Evolutionary conservation across 2,329 filamentous ascomycete species (phyloP), one percentile per base, ranked within the genome.

Genomic region (Aquanectria penicillioides): DNA sequence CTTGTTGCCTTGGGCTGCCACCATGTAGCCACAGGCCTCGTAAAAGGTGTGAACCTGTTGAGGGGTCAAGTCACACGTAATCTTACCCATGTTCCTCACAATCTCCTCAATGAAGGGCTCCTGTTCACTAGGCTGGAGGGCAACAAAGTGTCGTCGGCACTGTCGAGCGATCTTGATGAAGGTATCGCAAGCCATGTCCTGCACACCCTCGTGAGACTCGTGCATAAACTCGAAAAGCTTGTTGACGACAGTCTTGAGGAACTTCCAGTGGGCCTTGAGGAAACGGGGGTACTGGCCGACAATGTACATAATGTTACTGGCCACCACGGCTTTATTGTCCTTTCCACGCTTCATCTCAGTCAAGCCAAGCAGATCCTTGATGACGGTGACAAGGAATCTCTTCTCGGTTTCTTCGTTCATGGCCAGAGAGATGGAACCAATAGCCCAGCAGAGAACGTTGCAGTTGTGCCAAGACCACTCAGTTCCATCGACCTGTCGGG

Each of bases 211-310:
- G 72, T 99, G 95, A 1, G 95, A 98, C 78, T 99, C 95, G 76
- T 99, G 95, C 95, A 99, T 99, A 74, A 99, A 99, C 80, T 99
- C 95, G 72, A 99, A 99, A 5, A 99, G 86, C 82, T 99, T 99
- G 81, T 99, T 99, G 72, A 99, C 95, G 15, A 99, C 95, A 3
- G 95, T 99, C 87, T 99, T 99, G 55, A 99, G 83, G 80, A 99
- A 99, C 77, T 99, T 99, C 95, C 95, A 99, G 77, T 99, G 95
- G 2, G 95, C 95, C 81, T 99, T 99, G 70, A 99, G 81, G 81
- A 99, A 99, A 17, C 95, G 92, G 31, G 95, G 95, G 74, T 99
- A 99, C 74, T 99, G 95, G 58, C 95, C 95, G 61, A 99, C 95
- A 79, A 99, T 99, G 76, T 99, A 99, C 95, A 99, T 99, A 73